Evolutionary conservation across 2,329 filamentous ascomycete genomes (phyloP), one percentile per base, ranked within the genome.

Genomic region (Mycogone perniciosa): DNA sequence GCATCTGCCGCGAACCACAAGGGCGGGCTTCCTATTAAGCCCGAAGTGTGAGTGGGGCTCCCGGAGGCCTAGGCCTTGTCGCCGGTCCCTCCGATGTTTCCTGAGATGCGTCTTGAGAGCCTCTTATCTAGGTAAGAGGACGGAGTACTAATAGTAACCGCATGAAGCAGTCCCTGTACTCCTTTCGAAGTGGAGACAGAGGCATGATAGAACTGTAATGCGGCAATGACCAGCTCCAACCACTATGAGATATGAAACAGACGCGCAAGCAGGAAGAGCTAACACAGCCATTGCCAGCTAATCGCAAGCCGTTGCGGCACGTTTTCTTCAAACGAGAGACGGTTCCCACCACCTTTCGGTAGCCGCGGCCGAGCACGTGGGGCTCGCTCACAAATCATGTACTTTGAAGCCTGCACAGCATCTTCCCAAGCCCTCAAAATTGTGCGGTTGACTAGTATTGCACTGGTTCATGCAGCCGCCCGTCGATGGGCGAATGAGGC

Each of bases 1-100:
- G 42, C 42, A 44, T 33, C 29, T 31, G 42, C 42, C 42, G 42
- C 44, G 44, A 38, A 29, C 29, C n/a, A 46, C 31, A 29, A 46
- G 13, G 34, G 33, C 44, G 31, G 20, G 27, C 11, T 26, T 13
- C n/a, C 31, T 46, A 13, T 13, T 26, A 46, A 37, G 13, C 44
- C 44, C 44, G 31, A 27, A 26, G 34, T 46, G 44, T 46, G 44
- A n/a, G 44, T 46, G 44, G 44, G 34, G 11, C 44, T 10, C 6
- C 34, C 8, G 31, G 44, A 38, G 26, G 44, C 26, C 33, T 31
- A 46, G 33, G 27, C 11, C 44, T 11, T 33, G 27, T 26, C 30
- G 29, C 26, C 42, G 42, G 30, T 11, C 31, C 39, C 26, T 44
- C 42, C 42, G 42, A 44, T 13, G 31, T 31, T 44, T 44, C n/a